These are phyloP conservation scores for Hexamita inflata DNA, from an alignment of 208 protist species.

Conservation along the genomic window DNA sequence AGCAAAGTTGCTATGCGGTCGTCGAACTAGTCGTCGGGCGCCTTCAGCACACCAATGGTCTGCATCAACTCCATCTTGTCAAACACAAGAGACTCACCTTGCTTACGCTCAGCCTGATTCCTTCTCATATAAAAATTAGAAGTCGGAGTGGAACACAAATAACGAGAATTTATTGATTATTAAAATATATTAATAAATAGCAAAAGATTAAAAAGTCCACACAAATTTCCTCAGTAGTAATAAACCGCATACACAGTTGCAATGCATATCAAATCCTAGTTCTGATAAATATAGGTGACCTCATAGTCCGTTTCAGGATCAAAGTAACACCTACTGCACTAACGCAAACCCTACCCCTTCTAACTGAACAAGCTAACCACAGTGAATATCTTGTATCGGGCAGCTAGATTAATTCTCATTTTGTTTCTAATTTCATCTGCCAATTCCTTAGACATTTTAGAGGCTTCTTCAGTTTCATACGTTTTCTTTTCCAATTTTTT, in stretches of 20 bases:
- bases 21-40: too few species aligned
- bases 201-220: too few species aligned
- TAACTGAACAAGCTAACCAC: neutral
- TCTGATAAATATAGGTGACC: neutral
- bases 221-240: constrained; percentile 13
- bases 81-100: too few species aligned
- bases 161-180: too few species aligned
- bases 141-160: too few species aligned
- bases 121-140: too few species aligned
- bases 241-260: constrained; percentile 7
- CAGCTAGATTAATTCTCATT: neutral
- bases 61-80: too few species aligned
- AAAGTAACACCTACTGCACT: neutral
- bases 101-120: too few species aligned
- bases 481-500: neutral
- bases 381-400: constrained; percentile 13
- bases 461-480: constrained; percentile 19
- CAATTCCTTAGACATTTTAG: constrained; percentile 17
- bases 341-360: constrained; percentile 3
- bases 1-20: too few species aligned
- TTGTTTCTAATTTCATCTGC: constrained; percentile 15
- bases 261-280: constrained; percentile 8
- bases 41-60: too few species aligned
- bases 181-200: too few species aligned
- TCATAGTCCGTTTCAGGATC: neutral